These are phyloP conservation scores for Cutaneotrichosporon mucoides DNA, from an alignment of 1,284 basidiomycete species.

Conservation along the genomic window DNA sequence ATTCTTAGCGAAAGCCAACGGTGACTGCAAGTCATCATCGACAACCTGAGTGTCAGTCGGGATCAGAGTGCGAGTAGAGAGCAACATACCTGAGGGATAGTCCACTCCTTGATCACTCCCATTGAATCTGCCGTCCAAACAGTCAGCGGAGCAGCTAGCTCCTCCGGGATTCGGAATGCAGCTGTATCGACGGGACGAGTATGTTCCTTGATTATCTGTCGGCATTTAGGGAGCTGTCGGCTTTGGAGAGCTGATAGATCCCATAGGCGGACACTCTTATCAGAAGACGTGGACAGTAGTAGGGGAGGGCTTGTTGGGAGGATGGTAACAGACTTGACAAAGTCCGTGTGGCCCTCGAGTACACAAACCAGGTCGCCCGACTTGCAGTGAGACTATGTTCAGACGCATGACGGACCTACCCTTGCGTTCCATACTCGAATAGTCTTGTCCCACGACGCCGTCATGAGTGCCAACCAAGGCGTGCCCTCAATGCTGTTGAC, in stretches of 20 bases:
- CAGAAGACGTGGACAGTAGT: slow-evolving; percentile 82
- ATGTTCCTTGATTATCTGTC: slow-evolving; percentile 34
- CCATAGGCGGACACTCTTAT: slow-evolving; percentile 86
- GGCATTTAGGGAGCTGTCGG: slow-evolving; percentile 62
- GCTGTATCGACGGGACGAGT: slow-evolving; percentile 30
- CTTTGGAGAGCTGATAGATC: slow-evolving; percentile 49
- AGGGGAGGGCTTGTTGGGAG: slow-evolving; percentile 57
- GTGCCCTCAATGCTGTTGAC: slow-evolving; percentile 8
- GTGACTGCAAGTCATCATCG: slow-evolving; percentile 24
- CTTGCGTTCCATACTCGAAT: slow-evolving; percentile 76
- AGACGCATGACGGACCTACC: slow-evolving; percentile 50
- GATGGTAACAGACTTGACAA: slow-evolving; percentile 73
- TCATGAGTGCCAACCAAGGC: slow-evolving; percentile 55
- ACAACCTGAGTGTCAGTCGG: slow-evolving; percentile 3
- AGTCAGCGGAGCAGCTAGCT: not conserved
- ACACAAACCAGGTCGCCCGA: slow-evolving; percentile 64
- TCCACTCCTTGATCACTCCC: slow-evolving; percentile 64
- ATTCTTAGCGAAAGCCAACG: slow-evolving; percentile 25
- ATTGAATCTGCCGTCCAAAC: slow-evolving; percentile 81
- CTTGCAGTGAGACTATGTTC: slow-evolving; percentile 48
- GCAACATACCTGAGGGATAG: slow-evolving; percentile 17
- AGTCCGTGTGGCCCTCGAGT: slow-evolving; percentile 75
- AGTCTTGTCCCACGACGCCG: slow-evolving; percentile 88
- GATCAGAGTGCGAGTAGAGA: too few relatives aligned
- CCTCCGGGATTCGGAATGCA: slow-evolving; percentile 45